These are phyloP conservation scores for Lentithecium fluviatile DNA, from an alignment of 495 filamentous ascomycete genomes.

Conservation along the genomic window DNA sequence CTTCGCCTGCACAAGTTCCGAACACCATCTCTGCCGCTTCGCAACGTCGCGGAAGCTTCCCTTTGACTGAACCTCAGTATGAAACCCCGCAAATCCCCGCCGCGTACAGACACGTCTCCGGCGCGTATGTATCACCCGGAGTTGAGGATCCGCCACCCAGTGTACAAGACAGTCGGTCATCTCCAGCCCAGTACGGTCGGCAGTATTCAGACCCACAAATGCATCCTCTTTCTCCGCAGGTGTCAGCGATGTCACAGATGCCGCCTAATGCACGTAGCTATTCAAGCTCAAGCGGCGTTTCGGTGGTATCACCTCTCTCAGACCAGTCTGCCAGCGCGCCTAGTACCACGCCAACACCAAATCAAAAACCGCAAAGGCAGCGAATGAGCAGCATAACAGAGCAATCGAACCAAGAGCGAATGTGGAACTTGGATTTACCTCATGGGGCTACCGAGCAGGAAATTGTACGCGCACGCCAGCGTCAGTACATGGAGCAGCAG, in stretches of 20 bases:
- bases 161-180: not conserved
- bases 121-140: constrained; percentile 6
- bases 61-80: constrained; percentile 28
- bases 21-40: constrained; percentile 8
- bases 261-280: constrained; percentile 4
- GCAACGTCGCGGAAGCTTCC: constrained; percentile 23
- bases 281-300: constrained; percentile 14
- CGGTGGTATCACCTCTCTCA: constrained; percentile 28
- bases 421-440: constrained; percentile 27
- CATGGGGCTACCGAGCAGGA: constrained; percentile 32
- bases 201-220: constrained; percentile 29
- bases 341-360: not conserved
- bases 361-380: constrained; percentile 11
- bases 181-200: not conserved
- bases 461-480: constrained; percentile 23
- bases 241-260: constrained; percentile 20
- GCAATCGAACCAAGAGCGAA: constrained; percentile 21
- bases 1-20: constrained; percentile 5
- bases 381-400: constrained; percentile 34
- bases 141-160: not conserved
- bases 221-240: constrained; percentile 28
- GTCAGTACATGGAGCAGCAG: constrained; percentile 32
- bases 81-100: constrained; percentile 34
- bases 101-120: constrained; percentile 26
- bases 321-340: constrained; percentile 17